Conservation (phyloP, 2,329 filamentous ascomycete genomes). For the Scedosporium aurantiacum region DNA sequence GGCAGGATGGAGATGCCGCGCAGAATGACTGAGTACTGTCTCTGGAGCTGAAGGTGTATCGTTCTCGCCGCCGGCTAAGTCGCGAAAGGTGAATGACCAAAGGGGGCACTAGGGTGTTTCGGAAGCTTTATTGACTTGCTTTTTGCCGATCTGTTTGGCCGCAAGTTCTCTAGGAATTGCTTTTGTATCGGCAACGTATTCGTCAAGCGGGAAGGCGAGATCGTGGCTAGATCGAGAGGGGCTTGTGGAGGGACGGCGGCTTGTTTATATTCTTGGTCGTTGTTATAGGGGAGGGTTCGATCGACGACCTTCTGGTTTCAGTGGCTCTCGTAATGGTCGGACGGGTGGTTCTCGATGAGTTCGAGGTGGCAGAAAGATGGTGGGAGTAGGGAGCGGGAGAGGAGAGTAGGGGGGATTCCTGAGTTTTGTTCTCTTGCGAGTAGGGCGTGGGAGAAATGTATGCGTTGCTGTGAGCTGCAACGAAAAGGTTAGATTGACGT, state of each 20-base stretch:
- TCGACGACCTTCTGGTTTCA: neutral
- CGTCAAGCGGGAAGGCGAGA: neutral
- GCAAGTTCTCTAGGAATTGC: neutral
- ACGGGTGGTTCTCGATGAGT: neutral
- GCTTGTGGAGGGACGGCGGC: neutral
- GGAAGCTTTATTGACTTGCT: neutral
- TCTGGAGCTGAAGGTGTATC: neutral
- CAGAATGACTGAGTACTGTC: neutral
- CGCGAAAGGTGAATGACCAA: neutral
- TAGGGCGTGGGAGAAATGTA: too few species aligned
- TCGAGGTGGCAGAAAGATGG: neutral
- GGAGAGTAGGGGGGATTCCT: too few species aligned
- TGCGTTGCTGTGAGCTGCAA: too few species aligned
- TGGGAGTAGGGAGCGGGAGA: too few species aligned
- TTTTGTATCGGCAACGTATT: neutral
- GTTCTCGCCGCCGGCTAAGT: neutral
- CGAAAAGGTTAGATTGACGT: too few species aligned
- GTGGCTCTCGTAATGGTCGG: neutral
- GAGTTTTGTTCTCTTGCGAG: too few species aligned
- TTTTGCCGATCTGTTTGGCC: neutral
- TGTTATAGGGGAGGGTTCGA: neutral
- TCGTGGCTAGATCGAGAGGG: neutral
- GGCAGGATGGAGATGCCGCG: neutral
- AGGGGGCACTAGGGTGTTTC: neutral
- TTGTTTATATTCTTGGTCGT: neutral